Evolutionary conservation across 2,329 filamentous ascomycete species (phyloP).

Genomic region (Aureobasidium leucospermi): DNA sequence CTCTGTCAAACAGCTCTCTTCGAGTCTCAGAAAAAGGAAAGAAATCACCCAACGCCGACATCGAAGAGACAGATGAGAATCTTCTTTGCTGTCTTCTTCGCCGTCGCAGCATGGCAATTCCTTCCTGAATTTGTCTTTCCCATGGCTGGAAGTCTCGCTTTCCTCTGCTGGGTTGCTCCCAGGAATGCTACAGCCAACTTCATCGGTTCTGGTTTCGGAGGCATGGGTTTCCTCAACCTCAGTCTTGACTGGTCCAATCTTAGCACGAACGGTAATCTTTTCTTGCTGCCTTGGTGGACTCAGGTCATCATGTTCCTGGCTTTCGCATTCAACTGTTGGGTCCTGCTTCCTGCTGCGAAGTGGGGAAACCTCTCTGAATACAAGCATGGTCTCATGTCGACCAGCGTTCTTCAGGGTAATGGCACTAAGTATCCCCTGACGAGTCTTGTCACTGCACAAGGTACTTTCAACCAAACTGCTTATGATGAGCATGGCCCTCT

Average conservation of each 20-base stretch:
- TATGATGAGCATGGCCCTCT: slow-evolving; percentile 45
- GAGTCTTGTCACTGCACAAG: slow-evolving; percentile 35
- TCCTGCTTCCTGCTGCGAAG: slow-evolving; percentile 52
- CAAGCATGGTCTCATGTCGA: slow-evolving; percentile 51
- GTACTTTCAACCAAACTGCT: slow-evolving; percentile 43
- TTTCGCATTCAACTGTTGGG: slow-evolving; percentile 51
- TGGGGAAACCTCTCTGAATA: slow-evolving; percentile 49
- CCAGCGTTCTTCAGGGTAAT: slow-evolving; percentile 39
- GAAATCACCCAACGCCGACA: slow-evolving; percentile 41
- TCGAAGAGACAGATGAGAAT: slow-evolving; percentile 49
- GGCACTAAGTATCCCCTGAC: slow-evolving; percentile 41
- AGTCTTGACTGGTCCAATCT: slow-evolving; percentile 56
- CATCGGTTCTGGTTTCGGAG: slow-evolving; percentile 53
- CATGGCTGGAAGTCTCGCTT: slow-evolving; percentile 52
- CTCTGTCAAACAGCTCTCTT: slow-evolving; percentile 46
- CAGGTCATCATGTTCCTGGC: slow-evolving; percentile 50
- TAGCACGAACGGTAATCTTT: slow-evolving; percentile 41
- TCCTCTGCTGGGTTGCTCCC: slow-evolving; percentile 58
- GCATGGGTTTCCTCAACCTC: slow-evolving; percentile 55
- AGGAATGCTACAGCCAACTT: slow-evolving; percentile 53
- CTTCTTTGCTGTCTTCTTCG: slow-evolving; percentile 49
- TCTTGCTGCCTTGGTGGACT: slow-evolving; percentile 52
- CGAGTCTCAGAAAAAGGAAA: slow-evolving; percentile 48
- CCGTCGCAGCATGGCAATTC: slow-evolving; percentile 54
- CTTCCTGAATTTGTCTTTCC: slow-evolving; percentile 55